Conservation (phyloP, 1,139 yeast genomes). For the Suhomyces coccinellae region DNA sequence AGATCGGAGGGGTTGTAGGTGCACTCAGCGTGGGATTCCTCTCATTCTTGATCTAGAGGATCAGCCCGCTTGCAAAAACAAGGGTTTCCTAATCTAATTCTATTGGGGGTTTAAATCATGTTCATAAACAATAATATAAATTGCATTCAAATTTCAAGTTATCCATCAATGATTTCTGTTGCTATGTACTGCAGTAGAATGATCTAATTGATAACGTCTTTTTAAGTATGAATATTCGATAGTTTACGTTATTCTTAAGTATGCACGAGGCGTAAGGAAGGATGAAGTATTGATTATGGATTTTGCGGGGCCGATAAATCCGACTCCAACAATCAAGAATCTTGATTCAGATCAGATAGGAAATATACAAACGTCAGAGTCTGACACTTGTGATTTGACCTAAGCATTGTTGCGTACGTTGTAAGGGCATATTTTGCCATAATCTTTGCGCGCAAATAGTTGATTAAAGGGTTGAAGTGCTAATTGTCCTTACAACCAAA, state of each 20-base stretch:
- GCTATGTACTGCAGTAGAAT: too few species aligned
- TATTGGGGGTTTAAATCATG: background rate
- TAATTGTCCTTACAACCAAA: background rate
- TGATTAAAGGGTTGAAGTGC: too few species aligned
- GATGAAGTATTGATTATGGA: too few species aligned
- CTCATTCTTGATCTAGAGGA: constrained; percentile 20
- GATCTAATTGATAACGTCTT: too few species aligned
- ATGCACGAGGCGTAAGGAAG: too few species aligned
- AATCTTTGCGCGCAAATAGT: too few species aligned
- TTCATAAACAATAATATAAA: background rate
- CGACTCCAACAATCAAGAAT: background rate
- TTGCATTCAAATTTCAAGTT: background rate
- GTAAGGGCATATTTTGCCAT: too few species aligned
- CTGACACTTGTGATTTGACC: too few species aligned
- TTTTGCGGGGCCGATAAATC: background rate
- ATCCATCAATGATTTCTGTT: background rate
- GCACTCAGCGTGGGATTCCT: constrained; percentile 25
- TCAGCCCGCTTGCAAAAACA: background rate
- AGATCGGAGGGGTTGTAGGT: constrained; percentile 17
- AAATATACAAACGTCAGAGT: too few species aligned
- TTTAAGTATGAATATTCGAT: too few species aligned
- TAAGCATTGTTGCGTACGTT: too few species aligned
- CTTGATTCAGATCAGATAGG: background rate
- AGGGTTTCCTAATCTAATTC: background rate
- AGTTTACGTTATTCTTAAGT: too few species aligned